Evolutionary conservation across 331 rosid species (phyloP).

Genomic region (Phaseolus coccineus): DNA sequence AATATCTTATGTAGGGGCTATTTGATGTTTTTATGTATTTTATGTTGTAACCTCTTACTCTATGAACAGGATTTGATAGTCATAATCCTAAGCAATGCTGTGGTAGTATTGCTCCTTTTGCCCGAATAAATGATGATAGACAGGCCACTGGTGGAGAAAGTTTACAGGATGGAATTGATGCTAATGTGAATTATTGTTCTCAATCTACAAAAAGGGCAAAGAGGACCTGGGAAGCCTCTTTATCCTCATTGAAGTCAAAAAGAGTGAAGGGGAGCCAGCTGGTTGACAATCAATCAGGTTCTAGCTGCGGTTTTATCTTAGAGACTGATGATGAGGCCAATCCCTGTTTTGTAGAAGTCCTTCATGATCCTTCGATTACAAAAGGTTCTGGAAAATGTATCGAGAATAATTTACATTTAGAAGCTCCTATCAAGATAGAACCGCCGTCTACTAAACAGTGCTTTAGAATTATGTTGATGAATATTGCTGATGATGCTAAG

Average conservation of each 20-base stretch:
- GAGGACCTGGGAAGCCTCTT: constrained; percentile 86
- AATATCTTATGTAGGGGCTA: constrained; percentile 10
- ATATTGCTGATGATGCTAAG: constrained; percentile 80
- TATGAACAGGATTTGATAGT: constrained; percentile 47
- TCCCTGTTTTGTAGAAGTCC: constrained; percentile 54
- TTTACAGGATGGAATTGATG: constrained; percentile 49
- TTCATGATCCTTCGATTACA: constrained; percentile 47
- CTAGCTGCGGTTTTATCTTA: constrained; percentile 51
- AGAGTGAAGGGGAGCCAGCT: constrained; percentile 83
- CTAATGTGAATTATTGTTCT: constrained; percentile 50
- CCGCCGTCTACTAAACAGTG: constrained; percentile 49
- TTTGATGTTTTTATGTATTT: constrained; percentile 3
- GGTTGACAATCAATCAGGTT: constrained; percentile 54
- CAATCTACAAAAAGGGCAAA: constrained; percentile 61
- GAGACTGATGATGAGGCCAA: constrained; percentile 50
- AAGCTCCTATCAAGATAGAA: constrained; percentile 53
- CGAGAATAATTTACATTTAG: constrained; percentile 39
- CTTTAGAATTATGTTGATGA: constrained; percentile 84
- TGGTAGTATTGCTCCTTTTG: constrained; percentile 47
- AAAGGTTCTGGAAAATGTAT: constrained; percentile 50
- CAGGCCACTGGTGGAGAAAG: constrained; percentile 39
- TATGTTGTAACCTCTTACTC: constrained; percentile 24
- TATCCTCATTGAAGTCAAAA: constrained; percentile 88
- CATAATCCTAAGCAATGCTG: constrained; percentile 42
- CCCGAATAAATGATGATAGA: constrained; percentile 42